phyloP scores from a whole-genome alignment of 331 rosid species.

The Malus hybrid region DNA sequence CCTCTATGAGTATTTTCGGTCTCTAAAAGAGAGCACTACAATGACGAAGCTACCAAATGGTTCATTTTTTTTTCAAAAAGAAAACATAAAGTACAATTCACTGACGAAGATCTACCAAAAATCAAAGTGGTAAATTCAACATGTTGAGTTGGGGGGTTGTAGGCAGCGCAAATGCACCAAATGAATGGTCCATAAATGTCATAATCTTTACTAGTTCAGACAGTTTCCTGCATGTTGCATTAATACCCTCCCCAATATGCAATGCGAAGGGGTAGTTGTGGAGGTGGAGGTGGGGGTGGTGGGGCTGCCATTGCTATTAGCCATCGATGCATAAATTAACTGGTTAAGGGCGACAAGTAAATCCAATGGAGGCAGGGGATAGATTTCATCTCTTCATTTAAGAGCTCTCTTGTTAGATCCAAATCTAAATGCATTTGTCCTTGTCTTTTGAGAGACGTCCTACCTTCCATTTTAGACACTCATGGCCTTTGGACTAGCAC shows the following conservation, averaged over 20 bases:
- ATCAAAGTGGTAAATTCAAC: not conserved
- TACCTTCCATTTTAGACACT: not conserved
- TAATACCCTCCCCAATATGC: not conserved
- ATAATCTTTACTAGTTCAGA: not conserved
- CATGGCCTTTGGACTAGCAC: not conserved
- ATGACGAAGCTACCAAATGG: too few relatives aligned
- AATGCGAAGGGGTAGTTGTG: not conserved
- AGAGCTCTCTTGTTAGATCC: not conserved
- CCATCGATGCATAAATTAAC: not conserved
- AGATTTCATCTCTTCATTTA: not conserved
- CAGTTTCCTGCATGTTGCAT: not conserved
- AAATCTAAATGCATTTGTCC: not conserved
- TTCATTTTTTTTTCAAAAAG: too few relatives aligned
- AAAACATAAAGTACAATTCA: not conserved
- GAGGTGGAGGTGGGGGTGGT: not conserved
- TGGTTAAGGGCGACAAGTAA: not conserved
- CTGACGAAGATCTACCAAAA: not conserved
- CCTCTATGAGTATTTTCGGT: rapidly evolving
- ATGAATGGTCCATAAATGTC: not conserved
- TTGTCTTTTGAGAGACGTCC: not conserved
- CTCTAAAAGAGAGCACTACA: too few relatives aligned
- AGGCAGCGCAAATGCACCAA: not conserved
- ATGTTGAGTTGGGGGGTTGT: not conserved
- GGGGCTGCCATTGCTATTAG: constrained; percentile 3
- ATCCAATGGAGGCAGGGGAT: not conserved